Base-by-base conservation (phyloP, 305 asterid genomes). In the Fraxinus floribunda region DNA sequence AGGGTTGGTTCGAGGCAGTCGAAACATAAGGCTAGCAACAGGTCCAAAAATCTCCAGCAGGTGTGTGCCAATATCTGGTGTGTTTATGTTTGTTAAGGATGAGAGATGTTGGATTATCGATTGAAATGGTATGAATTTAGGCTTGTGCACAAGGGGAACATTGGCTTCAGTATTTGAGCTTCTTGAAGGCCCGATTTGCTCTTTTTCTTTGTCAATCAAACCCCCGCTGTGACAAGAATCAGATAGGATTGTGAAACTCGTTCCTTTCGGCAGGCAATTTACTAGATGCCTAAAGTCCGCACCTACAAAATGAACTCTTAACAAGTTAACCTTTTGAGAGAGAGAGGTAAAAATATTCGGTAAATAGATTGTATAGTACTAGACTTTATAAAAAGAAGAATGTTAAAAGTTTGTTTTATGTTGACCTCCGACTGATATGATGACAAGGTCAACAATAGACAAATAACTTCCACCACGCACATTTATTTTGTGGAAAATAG, bases 161-260 rank as follows among this genome's bases (percentile, higher is more conserved):
- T 22, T 70, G 5, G 76, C 24, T 71, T 71, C 41, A 34, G 24
- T 15, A 16, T 30, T 71, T 44, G 41, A 10, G 76, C 44, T 71
- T 71, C 44, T 71, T 71, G 44, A 71, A 30, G 76, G 76, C 76
- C 76, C 76, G 41, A 71, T 71, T 83, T 95, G 98, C 86, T 95
- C 97, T 10, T 90, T 92, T 78, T 95, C 98, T 84, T 95, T 92
- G 93, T 95, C 98, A 8, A 95, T 95, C 9, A 95, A 95, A 1
- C 98, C 76, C 5, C 98, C 98, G 4, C 98, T 93, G 81, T 93
- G 98, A 84, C 98, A 95, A 44, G 98, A 95, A 82, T 95, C 98
- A 0, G 98, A 95, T 78, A 95, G 88, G 82, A 95, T 90, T 20
- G 97, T 93, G 92, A 95, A 93, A 10, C 90, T 89, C 41, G 93